Conservation (phyloP, 169 alveolate species). For the Pseudocohnilembus persalinus region DNA sequence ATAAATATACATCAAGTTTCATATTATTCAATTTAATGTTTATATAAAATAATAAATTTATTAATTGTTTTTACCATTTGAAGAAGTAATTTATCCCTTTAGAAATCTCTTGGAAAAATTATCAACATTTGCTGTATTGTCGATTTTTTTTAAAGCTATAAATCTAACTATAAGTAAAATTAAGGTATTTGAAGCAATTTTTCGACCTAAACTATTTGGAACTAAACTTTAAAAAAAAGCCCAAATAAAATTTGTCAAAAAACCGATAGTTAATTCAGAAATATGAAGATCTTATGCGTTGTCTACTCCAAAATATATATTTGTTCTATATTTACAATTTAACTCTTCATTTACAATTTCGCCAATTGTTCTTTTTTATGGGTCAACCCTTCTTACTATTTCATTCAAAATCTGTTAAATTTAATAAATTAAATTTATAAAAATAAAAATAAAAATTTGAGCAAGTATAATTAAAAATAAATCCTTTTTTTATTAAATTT, state of each 20-base stretch:
- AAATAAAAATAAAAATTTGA: no score
- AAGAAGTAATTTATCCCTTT: no score
- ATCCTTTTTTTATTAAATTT: no score
- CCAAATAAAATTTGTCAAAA: not conserved
- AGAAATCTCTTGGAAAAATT: no score
- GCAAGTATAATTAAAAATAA: no score
- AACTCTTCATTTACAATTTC: not conserved
- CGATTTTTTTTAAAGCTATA: no score
- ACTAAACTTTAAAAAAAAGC: not conserved
- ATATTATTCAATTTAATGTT: not conserved
- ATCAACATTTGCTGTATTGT: no score
- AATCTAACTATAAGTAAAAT: not conserved
- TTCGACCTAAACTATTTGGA: not conserved
- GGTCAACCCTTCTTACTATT: not conserved
- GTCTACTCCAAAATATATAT: no score
- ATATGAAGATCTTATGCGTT: not conserved
- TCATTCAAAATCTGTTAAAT: not conserved
- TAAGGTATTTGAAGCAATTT: not conserved
- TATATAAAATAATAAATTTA: no score
- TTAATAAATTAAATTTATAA: no score
- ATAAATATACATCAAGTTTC: no score
- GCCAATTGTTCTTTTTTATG: not conserved
- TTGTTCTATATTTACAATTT: no score
- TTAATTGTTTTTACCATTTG: not conserved
- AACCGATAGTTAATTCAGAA: not conserved